Evolutionary conservation across 768 basidiomycete species (phyloP).

Genomic region (Scleroderma citrinum): DNA sequence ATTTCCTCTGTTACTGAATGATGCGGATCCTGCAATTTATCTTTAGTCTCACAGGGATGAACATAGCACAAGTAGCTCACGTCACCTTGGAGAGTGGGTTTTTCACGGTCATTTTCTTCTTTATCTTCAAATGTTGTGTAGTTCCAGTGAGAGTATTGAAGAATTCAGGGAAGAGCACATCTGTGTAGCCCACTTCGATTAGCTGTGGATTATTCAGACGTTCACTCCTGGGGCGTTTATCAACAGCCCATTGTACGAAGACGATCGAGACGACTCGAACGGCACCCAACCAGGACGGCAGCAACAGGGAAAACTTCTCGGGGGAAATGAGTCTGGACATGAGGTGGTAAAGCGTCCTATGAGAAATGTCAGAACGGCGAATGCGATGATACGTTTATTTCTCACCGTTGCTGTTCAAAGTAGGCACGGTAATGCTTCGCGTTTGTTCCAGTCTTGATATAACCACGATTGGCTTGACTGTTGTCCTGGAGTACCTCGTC

Average conservation of each 20-base stretch:
- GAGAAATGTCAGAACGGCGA: neutral
- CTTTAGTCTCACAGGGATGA: neutral
- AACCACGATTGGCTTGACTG: slow-evolving; percentile 40
- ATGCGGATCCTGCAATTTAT: slow-evolving; percentile 7
- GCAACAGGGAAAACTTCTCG: slow-evolving; percentile 27
- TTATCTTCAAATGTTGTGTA: slow-evolving; percentile 16
- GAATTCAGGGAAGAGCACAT: slow-evolving; percentile 26
- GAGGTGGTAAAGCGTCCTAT: slow-evolving; percentile 29
- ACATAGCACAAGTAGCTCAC: neutral
- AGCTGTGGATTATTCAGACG: slow-evolving; percentile 29
- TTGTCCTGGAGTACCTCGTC: slow-evolving; percentile 23
- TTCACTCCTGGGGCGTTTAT: slow-evolving; percentile 25
- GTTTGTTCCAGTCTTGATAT: slow-evolving; percentile 15
- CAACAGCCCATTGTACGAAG: slow-evolving; percentile 29
- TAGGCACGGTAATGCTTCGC: slow-evolving; percentile 27
- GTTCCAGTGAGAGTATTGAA: slow-evolving; percentile 11
- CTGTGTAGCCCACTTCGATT: slow-evolving; percentile 39
- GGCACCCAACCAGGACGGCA: slow-evolving; percentile 27
- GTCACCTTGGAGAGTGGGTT: slow-evolving; percentile 16
- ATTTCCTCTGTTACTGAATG: slow-evolving; percentile 15
- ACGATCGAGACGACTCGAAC: slow-evolving; percentile 33
- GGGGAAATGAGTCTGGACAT: slow-evolving; percentile 17
- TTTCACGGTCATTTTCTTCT: neutral
- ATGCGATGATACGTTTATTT: neutral
- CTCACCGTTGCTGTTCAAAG: slow-evolving; percentile 47